These are phyloP conservation scores for Rhynchospora breviuscula DNA, from an alignment of 176 grass and related monocot genomes.

Conservation along the genomic window DNA sequence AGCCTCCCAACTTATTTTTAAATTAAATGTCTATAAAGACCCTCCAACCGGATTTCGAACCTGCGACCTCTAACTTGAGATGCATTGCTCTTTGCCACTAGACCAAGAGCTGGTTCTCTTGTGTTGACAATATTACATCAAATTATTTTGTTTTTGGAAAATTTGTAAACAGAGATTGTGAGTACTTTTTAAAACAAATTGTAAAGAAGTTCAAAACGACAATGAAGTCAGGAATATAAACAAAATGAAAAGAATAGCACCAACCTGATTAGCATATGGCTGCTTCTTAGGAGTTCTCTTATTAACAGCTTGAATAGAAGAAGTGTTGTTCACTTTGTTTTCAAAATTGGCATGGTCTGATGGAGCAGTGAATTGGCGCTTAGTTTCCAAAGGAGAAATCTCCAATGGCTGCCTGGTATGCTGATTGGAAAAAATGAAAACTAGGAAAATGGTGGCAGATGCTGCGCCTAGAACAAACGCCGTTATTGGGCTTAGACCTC, in stretches of 20 bases:
- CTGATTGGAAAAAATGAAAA: slow-evolving; percentile 33
- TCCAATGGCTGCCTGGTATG: neutral
- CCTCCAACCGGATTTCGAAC: too few relatives aligned
- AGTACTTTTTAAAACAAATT: neutral
- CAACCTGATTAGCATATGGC: slow-evolving; percentile 6
- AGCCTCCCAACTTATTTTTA: too few relatives aligned
- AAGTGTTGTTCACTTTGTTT: slow-evolving; percentile 9
- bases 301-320: neutral
- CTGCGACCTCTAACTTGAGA: too few relatives aligned
- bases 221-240: neutral
- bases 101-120: too few relatives aligned
- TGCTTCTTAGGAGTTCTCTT: neutral
- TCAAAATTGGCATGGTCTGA: neutral
- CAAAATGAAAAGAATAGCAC: neutral
- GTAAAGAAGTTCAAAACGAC: neutral
- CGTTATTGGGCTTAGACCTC: slow-evolving; percentile 3
- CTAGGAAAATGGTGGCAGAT: slow-evolving; percentile 21
- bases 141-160: neutral
- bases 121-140: neutral
- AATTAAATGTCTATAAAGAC: too few relatives aligned
- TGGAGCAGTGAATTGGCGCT: neutral
- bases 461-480: slow-evolving; percentile 41
- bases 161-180: neutral
- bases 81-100: too few relatives aligned
- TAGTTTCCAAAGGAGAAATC: neutral